Evolutionary conservation across 202 grass and related monocot genomes (phyloP).

Genomic region (Setaria viridis): DNA sequence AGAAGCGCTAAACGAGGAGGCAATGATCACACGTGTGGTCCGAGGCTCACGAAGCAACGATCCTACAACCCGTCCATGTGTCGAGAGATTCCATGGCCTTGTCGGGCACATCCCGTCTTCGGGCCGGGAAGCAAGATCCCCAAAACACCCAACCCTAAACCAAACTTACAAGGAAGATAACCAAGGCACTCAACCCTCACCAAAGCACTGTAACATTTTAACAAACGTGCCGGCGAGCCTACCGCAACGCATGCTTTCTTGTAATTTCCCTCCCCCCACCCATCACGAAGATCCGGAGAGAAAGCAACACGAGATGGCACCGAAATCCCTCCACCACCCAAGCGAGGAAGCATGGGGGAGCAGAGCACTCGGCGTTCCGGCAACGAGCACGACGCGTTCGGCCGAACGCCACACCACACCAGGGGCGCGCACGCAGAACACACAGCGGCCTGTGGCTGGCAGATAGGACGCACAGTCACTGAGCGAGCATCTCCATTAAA

Average conservation of each 20-base stretch:
- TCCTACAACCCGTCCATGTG: background rate
- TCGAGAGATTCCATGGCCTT: slow-evolving; percentile 22
- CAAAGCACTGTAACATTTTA: background rate
- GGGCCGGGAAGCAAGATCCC: background rate
- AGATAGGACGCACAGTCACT: background rate
- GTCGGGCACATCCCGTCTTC: slow-evolving; percentile 26
- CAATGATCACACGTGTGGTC: slow-evolving; percentile 5
- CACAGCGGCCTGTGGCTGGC: background rate
- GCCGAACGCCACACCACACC: slow-evolving; percentile 33
- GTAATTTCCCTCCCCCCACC: background rate
- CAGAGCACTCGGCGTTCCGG: slow-evolving; percentile 28
- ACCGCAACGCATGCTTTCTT: background rate
- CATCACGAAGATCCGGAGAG: background rate
- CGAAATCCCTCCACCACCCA: background rate
- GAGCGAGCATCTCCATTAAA: slow-evolving; percentile 30
- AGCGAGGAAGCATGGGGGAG: background rate
- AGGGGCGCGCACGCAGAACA: background rate
- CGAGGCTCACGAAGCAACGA: slow-evolving; percentile 6
- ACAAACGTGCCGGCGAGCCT: slow-evolving; percentile 8
- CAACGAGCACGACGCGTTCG: slow-evolving; percentile 38
- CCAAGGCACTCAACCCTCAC: background rate
- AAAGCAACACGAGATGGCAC: too few species aligned
- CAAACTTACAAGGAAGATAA: background rate
- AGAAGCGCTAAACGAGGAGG: background rate
- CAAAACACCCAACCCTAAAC: background rate